These are phyloP conservation scores for Hippophae tibetana DNA, from an alignment of 306 rosid genomes.

Conservation along the genomic window DNA sequence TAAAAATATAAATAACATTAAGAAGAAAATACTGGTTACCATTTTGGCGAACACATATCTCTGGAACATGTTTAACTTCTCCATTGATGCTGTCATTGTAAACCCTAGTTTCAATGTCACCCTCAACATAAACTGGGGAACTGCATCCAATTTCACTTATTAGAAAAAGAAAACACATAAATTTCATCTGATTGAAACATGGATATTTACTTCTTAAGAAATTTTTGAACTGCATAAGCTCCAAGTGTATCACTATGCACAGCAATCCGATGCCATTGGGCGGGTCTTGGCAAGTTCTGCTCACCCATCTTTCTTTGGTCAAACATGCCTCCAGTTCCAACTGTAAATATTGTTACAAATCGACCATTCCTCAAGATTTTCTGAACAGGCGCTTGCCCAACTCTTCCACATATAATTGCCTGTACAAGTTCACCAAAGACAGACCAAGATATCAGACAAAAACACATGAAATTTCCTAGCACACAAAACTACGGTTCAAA, in stretches of 20 bases:
- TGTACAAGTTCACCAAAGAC: slow-evolving; percentile 18
- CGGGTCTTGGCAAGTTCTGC: slow-evolving; percentile 65
- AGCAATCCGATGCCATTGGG: slow-evolving; percentile 93
- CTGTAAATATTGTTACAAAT: slow-evolving; percentile 72
- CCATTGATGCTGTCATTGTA: slow-evolving; percentile 88
- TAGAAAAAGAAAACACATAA: slow-evolving; percentile 26
- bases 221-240: slow-evolving; percentile 78
- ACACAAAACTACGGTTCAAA: not conserved
- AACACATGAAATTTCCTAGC: not conserved
- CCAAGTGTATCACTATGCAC: slow-evolving; percentile 80
- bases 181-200: slow-evolving; percentile 3
- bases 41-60: slow-evolving; percentile 83
- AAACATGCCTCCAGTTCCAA: slow-evolving; percentile 90
- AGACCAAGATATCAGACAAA: not conserved
- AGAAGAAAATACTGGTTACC: slow-evolving; percentile 32
- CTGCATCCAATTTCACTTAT: slow-evolving; percentile 45
- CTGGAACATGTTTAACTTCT: slow-evolving; percentile 81
- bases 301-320: slow-evolving; percentile 64
- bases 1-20: not conserved
- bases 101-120: slow-evolving; percentile 90
- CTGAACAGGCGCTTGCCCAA: slow-evolving; percentile 90
- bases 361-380: slow-evolving; percentile 88
- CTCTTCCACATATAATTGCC: slow-evolving; percentile 94
- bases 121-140: slow-evolving; percentile 86
- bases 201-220: slow-evolving; percentile 58